Percentiles rank a stretch among this genome's conserved stretches.
Evolutionary conservation across 805 yeast species (phyloP).

Genomic region (Sugiyamaella boreocaroliniensis): DNA sequence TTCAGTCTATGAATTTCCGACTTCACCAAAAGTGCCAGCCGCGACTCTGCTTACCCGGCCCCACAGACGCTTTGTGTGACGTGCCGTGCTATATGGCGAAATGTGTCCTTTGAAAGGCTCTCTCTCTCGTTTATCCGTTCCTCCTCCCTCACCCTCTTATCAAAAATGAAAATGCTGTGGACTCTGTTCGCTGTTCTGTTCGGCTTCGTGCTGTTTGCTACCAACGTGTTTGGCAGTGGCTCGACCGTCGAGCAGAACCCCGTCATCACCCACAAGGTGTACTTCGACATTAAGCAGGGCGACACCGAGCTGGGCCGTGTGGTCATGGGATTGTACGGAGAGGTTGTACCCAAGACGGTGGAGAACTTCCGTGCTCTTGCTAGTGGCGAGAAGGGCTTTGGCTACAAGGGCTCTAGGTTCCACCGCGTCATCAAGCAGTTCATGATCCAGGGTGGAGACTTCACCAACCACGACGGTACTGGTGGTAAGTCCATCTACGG

Average conservation of each 20-base stretch:
- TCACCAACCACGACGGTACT: slow-evolving; percentile 52
- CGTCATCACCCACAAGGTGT: slow-evolving; percentile 69
- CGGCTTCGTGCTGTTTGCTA: slow-evolving; percentile 15
- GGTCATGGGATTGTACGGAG: slow-evolving; percentile 81
- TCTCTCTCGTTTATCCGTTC: background rate
- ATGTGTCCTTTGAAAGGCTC: background rate
- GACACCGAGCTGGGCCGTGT: slow-evolving; percentile 72
- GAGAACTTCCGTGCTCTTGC: slow-evolving; percentile 81
- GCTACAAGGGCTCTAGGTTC: slow-evolving; percentile 58
- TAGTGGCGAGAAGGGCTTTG: slow-evolving; percentile 64
- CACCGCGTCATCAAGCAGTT: slow-evolving; percentile 68
- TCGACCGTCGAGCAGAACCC: slow-evolving; percentile 27
- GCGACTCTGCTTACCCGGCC: background rate
- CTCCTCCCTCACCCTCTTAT: background rate
- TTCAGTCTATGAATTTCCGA: background rate
- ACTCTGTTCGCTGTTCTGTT: slow-evolving; percentile 17
- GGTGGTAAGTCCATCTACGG: slow-evolving; percentile 84
- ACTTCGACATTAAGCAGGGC: slow-evolving; percentile 79
- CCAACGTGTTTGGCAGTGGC: slow-evolving; percentile 15
- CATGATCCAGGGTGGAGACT: slow-evolving; percentile 87
- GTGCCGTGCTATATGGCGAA: too few relatives aligned
- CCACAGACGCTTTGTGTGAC: background rate
- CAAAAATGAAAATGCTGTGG: slow-evolving; percentile 23
- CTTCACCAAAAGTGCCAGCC: background rate
- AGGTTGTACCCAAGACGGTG: slow-evolving; percentile 78